Conservation (phyloP, 257 asterid species). For the Penstemon newberryi region DNA sequence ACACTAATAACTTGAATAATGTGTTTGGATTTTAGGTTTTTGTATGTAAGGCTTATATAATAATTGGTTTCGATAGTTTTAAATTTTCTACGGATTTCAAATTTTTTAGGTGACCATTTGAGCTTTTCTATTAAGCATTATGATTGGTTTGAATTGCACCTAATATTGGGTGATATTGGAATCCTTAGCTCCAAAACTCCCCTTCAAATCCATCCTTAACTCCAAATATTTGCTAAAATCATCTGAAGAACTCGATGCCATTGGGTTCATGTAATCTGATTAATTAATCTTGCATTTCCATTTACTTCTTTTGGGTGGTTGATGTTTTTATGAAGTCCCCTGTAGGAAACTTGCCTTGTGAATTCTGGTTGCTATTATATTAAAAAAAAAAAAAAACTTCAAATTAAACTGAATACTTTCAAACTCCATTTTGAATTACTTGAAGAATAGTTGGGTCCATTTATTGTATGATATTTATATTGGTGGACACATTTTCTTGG, state of each 20-base stretch:
- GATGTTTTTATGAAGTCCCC: no score
- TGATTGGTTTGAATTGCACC: neutral
- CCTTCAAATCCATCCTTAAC: no score
- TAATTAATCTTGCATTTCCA: no score
- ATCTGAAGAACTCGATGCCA: no score
- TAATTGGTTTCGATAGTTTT: neutral
- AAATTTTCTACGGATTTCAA: neutral
- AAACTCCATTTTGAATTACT: neutral
- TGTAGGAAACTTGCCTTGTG: no score
- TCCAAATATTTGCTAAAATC: no score
- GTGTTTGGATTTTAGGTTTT: neutral
- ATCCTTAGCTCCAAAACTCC: neutral
- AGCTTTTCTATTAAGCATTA: neutral
- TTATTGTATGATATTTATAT: neutral
- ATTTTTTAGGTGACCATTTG: neutral
- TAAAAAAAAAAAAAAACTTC: slow-evolving; percentile 2
- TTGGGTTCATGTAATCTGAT: no score
- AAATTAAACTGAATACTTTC: neutral
- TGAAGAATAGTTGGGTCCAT: no score
- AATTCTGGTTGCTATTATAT: no score
- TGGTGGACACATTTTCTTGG: no score
- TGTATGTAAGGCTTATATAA: neutral
- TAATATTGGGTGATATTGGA: neutral
- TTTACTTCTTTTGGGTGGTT: no score
- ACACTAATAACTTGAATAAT: neutral